phyloP scores from a whole-genome alignment of 192 early-diverging fungal species.

The Thoreauomyces humboldtii region DNA sequence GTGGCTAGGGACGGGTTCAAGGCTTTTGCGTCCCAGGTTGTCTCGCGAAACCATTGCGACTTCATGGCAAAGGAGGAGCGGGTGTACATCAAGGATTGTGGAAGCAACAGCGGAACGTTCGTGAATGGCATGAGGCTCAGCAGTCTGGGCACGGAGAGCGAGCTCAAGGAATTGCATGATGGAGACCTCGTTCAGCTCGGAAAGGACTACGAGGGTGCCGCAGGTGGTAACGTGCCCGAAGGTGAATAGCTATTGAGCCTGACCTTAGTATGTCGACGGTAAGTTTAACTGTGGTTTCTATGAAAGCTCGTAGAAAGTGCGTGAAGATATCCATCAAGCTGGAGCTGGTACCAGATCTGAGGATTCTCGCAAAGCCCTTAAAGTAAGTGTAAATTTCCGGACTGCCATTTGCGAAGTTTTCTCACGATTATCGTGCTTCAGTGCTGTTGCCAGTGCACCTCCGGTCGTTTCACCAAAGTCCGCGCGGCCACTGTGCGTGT shows the following conservation, averaged over 20 bases:
- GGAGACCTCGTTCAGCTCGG: conserved; percentile 49
- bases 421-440: no score
- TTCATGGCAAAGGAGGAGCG: conserved; percentile 25
- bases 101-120: conserved; percentile 46
- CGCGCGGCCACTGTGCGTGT: no score
- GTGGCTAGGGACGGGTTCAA: conserved; percentile 34
- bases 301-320: background rate
- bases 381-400: no score
- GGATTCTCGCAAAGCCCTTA: no score
- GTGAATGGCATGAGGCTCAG: conserved; percentile 43
- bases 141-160: conserved; percentile 26
- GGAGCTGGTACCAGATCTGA: no score
- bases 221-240: conserved; percentile 11
- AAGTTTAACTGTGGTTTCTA: no score
- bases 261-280: no score
- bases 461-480: no score
- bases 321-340: conserved; percentile 3
- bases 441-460: no score
- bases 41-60: conserved; percentile 46
- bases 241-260: conserved; percentile 22
- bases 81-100: conserved; percentile 43
- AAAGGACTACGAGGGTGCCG: conserved; percentile 42
- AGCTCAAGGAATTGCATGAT: conserved; percentile 23
- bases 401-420: no score
- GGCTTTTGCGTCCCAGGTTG: conserved; percentile 38